These are phyloP conservation scores for Blastosporella zonata DNA, from an alignment of 1,284 basidiomycete species.

Conservation along the genomic window DNA sequence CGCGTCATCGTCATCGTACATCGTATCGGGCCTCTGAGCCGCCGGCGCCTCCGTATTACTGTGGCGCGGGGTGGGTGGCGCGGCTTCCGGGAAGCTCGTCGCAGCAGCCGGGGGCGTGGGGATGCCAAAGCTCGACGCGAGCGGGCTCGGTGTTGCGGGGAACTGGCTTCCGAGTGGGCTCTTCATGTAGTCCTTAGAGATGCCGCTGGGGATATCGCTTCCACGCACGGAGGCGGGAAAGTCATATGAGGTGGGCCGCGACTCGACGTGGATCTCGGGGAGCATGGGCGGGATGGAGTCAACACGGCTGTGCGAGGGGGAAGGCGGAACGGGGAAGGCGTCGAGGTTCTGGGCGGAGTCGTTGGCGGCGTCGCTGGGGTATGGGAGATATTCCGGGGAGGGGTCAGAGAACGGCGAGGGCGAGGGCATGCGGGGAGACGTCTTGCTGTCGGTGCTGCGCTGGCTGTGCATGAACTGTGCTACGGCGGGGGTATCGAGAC, in stretches of 20 bases:
- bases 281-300: conserved; percentile 50
- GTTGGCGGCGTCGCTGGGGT: conserved; percentile 6
- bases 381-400: neutral
- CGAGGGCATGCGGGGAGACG: neutral
- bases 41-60: conserved; percentile 4
- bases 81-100: conserved; percentile 13
- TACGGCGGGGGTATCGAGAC: conserved; percentile 34
- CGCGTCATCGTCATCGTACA: conserved; percentile 27
- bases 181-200: conserved; percentile 11
- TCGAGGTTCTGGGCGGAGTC: conserved; percentile 15
- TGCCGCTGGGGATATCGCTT: conserved; percentile 11
- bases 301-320: conserved; percentile 39
- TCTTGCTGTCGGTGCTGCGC: neutral
- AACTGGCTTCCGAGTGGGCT: conserved; percentile 23
- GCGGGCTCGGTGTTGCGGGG: conserved; percentile 34
- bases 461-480: conserved; percentile 23
- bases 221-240: conserved; percentile 17
- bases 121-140: conserved; percentile 31
- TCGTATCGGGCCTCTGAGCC: conserved; percentile 22
- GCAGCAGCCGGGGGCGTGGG: conserved; percentile 9
- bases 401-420: conserved; percentile 5
- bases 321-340: conserved; percentile 42
- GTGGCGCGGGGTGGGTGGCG: conserved; percentile 12
- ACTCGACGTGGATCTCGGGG: conserved; percentile 49
- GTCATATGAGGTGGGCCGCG: conserved; percentile 34